These are phyloP conservation scores for Boletus sp. DNA, from an alignment of 768 basidiomycete genomes.

Conservation along the genomic window DNA sequence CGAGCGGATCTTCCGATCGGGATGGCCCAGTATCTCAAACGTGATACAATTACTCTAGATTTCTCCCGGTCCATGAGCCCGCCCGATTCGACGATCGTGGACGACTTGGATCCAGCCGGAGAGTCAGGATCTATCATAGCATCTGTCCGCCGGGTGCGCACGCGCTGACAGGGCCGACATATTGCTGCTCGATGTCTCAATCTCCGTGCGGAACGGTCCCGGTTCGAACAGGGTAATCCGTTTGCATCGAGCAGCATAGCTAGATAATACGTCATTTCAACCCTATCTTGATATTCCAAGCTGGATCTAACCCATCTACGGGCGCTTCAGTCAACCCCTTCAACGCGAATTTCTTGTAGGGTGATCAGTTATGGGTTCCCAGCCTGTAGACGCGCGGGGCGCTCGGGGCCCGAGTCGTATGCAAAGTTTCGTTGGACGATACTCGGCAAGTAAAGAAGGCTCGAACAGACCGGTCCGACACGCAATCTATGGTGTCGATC, in stretches of 20 bases:
- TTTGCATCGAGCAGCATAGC: background rate
- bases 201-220: constrained; percentile 17
- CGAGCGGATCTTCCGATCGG: background rate
- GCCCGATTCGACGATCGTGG: background rate
- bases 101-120: background rate
- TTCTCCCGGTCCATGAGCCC: background rate
- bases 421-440: too few species aligned
- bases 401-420: background rate
- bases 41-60: background rate
- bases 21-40: background rate
- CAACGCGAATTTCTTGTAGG: background rate
- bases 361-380: background rate
- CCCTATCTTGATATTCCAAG: constrained; percentile 4
- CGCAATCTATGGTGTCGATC: too few species aligned
- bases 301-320: constrained; percentile 24
- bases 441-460: too few species aligned
- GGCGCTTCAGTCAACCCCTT: constrained; percentile 2
- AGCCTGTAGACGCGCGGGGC: background rate
- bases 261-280: background rate
- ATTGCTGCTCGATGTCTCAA: background rate
- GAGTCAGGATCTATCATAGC: constrained; percentile 2
- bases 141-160: too few species aligned
- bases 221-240: constrained; percentile 5
- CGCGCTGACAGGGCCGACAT: too few species aligned
- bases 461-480: too few species aligned